phyloP scores from a whole-genome alignment of 768 basidiomycete genomes.

The Panaeolus papilionaceus region DNA sequence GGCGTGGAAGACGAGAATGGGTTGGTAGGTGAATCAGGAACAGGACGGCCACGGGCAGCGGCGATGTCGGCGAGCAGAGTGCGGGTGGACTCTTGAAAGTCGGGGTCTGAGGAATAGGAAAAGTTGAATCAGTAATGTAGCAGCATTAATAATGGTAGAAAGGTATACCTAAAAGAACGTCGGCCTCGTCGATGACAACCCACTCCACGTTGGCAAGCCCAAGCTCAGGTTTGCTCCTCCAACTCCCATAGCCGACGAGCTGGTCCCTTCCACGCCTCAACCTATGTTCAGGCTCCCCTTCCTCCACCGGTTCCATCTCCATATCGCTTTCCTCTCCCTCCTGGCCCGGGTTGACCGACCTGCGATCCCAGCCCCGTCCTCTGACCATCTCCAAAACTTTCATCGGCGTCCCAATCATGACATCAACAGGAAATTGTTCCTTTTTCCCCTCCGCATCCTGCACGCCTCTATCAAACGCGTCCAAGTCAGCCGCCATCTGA shows the following conservation, averaged over 20 bases:
- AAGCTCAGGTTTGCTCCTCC: constrained; percentile 58
- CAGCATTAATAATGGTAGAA: neutral
- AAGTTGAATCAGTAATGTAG: neutral
- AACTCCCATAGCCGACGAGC: constrained; percentile 45
- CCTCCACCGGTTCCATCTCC: constrained; percentile 30
- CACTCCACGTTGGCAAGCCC: constrained; percentile 79
- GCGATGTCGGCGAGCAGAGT: constrained; percentile 74
- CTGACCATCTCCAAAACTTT: constrained; percentile 68
- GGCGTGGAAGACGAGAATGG: constrained; percentile 29
- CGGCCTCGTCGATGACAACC: constrained; percentile 92
- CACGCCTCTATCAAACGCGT: constrained; percentile 33
- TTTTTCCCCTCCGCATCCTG: constrained; percentile 25
- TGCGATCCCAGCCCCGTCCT: constrained; percentile 59
- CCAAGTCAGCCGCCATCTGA: constrained; percentile 45
- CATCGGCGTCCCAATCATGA: constrained; percentile 72
- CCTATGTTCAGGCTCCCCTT: constrained; percentile 36
- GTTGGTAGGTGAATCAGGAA: constrained; percentile 37
- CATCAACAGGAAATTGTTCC: constrained; percentile 46
- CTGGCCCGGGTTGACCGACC: constrained; percentile 25
- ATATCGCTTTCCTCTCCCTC: constrained; percentile 24
- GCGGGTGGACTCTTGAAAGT: constrained; percentile 80
- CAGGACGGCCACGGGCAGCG: constrained; percentile 58
- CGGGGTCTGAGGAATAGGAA: constrained; percentile 59
- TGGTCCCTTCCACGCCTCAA: constrained; percentile 42
- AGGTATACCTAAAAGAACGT: constrained; percentile 82